phyloP scores from a whole-genome alignment of 75 land plant genomes.

The Pinus tabuliformis region DNA sequence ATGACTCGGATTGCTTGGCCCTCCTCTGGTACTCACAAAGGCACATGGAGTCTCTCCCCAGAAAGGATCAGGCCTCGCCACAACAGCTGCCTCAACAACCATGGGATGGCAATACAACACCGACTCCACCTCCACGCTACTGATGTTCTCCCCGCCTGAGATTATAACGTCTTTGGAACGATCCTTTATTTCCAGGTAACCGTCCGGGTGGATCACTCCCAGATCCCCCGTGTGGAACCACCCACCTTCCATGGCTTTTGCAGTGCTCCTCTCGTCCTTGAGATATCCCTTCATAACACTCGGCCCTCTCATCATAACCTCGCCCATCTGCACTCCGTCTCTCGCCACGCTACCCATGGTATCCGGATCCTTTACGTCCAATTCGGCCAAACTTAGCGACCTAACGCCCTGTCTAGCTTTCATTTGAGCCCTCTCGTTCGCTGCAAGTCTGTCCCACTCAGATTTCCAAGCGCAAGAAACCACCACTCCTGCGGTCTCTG shows the following conservation, averaged over 20 bases:
- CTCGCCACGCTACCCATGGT: too few species aligned
- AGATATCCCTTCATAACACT: too few species aligned
- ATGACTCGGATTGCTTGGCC: too few species aligned
- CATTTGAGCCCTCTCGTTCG: too few species aligned
- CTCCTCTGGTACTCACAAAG: constrained; percentile 51
- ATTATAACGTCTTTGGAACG: too few species aligned
- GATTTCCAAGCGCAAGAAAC: constrained; percentile 60
- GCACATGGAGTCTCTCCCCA: constrained; percentile 90
- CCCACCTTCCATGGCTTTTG: constrained; percentile 39
- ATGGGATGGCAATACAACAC: constrained; percentile 60
- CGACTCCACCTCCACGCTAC: constrained; percentile 83
- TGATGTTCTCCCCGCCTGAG: constrained; percentile 63
- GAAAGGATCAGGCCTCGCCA: constrained; percentile 27
- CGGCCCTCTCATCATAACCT: too few species aligned
- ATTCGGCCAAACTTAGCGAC: constrained; percentile 23
- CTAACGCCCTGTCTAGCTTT: constrained; percentile 41
- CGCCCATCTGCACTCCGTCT: too few species aligned
- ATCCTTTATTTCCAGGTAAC: too few species aligned
- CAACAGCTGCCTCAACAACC: constrained; percentile 79
- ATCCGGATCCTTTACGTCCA: neutral
- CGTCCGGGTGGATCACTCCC: too few species aligned
- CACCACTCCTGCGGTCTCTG: too few species aligned
- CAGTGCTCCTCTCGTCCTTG: constrained; percentile 14
- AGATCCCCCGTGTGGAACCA: constrained; percentile 34
- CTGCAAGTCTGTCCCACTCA: constrained; percentile 53